Conservation (phyloP, 2,329 filamentous ascomycete genomes). For the Fusarium tupiense region DNA sequence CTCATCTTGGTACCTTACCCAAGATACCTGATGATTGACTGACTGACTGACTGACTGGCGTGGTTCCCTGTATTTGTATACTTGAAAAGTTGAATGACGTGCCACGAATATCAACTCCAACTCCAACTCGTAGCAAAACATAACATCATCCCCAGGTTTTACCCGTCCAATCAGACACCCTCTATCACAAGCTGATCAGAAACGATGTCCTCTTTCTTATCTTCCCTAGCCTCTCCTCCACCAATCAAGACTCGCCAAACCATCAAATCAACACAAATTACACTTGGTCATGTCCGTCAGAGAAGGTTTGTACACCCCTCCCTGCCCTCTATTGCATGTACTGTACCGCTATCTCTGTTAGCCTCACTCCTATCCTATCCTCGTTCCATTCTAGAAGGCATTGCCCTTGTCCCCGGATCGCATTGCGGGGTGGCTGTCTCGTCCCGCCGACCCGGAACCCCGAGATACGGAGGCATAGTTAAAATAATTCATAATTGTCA, state of each 20-base stretch:
- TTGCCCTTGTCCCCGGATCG: constrained; percentile 27
- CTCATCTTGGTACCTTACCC: background rate
- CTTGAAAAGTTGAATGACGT: constrained; percentile 3
- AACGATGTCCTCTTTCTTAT: constrained; percentile 36
- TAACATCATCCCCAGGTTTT: constrained; percentile 34
- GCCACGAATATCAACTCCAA: background rate
- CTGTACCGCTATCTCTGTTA: constrained; percentile 26
- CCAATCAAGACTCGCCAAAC: constrained; percentile 31
- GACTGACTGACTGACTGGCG: too few species aligned
- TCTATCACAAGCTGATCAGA: constrained; percentile 28
- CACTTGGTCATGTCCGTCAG: constrained; percentile 35
- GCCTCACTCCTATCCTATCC: constrained; percentile 20
- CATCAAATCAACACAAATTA: constrained; percentile 37
- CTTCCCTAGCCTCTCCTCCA: constrained; percentile 8
- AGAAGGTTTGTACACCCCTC: constrained; percentile 16
- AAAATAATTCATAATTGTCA: constrained; percentile 43
- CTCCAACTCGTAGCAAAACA: constrained; percentile 4
- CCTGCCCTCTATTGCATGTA: background rate
- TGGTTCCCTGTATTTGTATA: background rate
- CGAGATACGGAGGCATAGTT: constrained; percentile 38
- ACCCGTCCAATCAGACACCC: constrained; percentile 17
- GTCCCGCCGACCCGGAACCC: constrained; percentile 41
- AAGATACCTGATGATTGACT: background rate
- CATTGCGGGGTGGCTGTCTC: constrained; percentile 29
- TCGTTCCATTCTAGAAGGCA: constrained; percentile 37